phyloP scores from a whole-genome alignment of 2,329 filamentous ascomycete genomes.

The Graphiopsis chlorocephala region DNA sequence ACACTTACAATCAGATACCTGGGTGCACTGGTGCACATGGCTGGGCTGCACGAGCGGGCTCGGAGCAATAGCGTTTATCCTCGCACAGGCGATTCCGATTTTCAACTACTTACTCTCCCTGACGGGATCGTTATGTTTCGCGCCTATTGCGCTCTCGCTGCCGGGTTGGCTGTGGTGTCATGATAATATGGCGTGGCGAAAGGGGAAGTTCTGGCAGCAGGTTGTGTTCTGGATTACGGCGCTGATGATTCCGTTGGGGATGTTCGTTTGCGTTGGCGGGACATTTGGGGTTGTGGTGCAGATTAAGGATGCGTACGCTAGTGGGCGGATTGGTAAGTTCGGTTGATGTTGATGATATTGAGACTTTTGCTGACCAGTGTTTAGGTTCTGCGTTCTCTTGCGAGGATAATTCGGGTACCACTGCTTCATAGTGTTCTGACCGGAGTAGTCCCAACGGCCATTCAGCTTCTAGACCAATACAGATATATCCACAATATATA shows the following conservation, averaged over 20 bases:
- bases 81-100: constrained; percentile 55
- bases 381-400: constrained; percentile 46
- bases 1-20: constrained; percentile 53
- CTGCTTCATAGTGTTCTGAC: background rate
- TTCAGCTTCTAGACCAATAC: background rate
- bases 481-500: background rate
- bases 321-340: constrained; percentile 41
- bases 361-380: constrained; percentile 1
- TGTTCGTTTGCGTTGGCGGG: constrained; percentile 49
- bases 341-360: background rate
- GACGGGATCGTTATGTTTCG: constrained; percentile 51
- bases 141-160: constrained; percentile 49
- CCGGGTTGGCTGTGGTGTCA: constrained; percentile 53
- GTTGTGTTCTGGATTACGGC: constrained; percentile 42
- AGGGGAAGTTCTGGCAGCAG: constrained; percentile 37
- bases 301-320: constrained; percentile 52
- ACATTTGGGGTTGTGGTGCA: constrained; percentile 52
- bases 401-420: constrained; percentile 43
- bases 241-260: constrained; percentile 44
- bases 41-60: constrained; percentile 45
- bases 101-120: constrained; percentile 54
- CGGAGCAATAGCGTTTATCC: constrained; percentile 46
- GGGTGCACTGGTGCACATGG: constrained; percentile 54
- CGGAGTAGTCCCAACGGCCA: background rate
- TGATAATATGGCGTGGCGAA: constrained; percentile 45